Base-by-base conservation (phyloP, 805 yeast species). In the Candida parachauliodes region DNA sequence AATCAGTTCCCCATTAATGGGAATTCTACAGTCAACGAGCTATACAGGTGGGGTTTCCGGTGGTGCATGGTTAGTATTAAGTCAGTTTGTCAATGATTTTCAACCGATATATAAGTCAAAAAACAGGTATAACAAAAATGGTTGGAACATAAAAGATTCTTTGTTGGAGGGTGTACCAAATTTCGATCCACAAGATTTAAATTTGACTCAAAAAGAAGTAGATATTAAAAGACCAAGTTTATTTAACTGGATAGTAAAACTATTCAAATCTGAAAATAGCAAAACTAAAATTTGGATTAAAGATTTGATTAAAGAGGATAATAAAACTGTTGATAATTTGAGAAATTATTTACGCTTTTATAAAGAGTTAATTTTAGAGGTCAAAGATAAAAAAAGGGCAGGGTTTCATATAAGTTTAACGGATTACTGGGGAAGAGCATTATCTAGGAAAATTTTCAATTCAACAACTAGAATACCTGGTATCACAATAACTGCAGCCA, bases 21-120 rank as follows among this genome's bases (percentile, higher is more conserved):
- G 83, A 0, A 38, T 81, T 8, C 55, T 76, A 15, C 85, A 81
- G 47, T 59, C 75, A 6, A 42, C 78, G 0, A 60, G 73, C 11
- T 81, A 82, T 50, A 62, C 82, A 8, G 72, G 77, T 0, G 88
- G 88, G 0, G 70, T 80, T 1, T 79, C 87, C 2, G 88, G 88
- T 1, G 89, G 88, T 0, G 72, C 82, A 32, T 82, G 89, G 88
- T 56, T 79, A 7, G 74, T 82, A 2, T 72, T 81, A 57, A 62
- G 62, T 39, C 60, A 56, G 34, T 57, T 55, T 19, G 50, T 62
- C 1, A 57, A 60, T 35, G 65, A 62, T 40, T 55, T 52, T 20
- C 44, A 35, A 7, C 64, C 66, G 6, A 43, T 61, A 19, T 44
- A 50, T 12, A 25, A 31, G 17, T 23, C 30, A 29, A 28, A 20